phyloP scores from a whole-genome alignment of 345 rosid species.

The Hibiscus syriacus region DNA sequence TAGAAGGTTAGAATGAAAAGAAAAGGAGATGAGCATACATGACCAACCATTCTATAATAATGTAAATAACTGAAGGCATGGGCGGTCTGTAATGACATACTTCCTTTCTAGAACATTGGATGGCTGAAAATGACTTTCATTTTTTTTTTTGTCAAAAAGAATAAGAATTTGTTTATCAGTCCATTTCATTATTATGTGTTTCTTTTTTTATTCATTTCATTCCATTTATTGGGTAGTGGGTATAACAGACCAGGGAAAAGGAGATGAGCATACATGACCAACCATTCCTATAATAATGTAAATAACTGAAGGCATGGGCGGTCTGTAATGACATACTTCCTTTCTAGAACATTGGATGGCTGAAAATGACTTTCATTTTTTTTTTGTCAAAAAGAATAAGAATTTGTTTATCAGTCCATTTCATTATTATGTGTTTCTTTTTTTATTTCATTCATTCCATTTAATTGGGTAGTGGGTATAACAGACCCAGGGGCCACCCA shows the following conservation, averaged over 20 bases:
- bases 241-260: not conserved
- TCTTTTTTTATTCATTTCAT: no score
- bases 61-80: not conserved
- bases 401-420: no score
- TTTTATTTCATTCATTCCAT: no score
- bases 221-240: not conserved
- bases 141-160: not conserved
- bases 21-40: not conserved
- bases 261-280: not conserved
- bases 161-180: not conserved
- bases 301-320: not conserved
- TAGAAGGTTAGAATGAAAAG: not conserved
- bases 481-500: no score
- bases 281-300: not conserved
- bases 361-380: not conserved
- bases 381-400: not conserved
- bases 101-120: not conserved
- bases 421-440: not conserved
- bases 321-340: not conserved
- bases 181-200: not conserved
- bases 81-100: not conserved
- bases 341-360: not conserved
- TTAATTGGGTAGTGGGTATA: no score
- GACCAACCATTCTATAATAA: not conserved
- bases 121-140: not conserved